phyloP scores from a whole-genome alignment of 352 stramenopile species.

The Phytophthora ramorum region DNA sequence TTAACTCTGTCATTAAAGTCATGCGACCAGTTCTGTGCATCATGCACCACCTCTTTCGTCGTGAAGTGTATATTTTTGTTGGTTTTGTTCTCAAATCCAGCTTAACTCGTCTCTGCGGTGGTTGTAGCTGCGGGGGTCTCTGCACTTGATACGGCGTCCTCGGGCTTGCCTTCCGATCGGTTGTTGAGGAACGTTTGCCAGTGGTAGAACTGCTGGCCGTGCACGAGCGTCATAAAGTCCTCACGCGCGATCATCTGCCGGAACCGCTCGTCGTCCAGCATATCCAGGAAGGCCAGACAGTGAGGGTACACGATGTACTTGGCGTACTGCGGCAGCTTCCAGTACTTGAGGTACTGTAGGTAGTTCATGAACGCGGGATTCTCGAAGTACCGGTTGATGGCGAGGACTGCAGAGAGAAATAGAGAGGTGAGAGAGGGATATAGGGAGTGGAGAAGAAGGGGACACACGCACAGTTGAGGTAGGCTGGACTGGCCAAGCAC shows the following conservation, averaged over 20 bases:
- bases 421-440: neutral
- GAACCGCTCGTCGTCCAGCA: constrained; percentile 89
- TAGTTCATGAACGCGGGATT: constrained; percentile 92
- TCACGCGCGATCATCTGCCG: constrained; percentile 89
- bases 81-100: neutral
- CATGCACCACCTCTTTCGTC: neutral
- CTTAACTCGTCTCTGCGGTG: constrained; percentile 30
- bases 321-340: constrained; percentile 92
- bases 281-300: constrained; percentile 88
- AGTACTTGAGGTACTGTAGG: constrained; percentile 93
- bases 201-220: constrained; percentile 91
- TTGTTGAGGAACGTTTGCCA: constrained; percentile 92
- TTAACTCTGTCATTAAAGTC: constrained; percentile 11
- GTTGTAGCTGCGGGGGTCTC: constrained; percentile 12
- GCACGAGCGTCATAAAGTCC: constrained; percentile 88
- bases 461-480: constrained; percentile 82
- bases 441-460: neutral
- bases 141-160: constrained; percentile 21
- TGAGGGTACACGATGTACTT: constrained; percentile 92
- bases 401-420: constrained; percentile 58
- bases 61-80: constrained; percentile 24
- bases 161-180: constrained; percentile 53
- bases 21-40: constrained; percentile 14
- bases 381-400: constrained; percentile 93
- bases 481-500: constrained; percentile 88